These are phyloP conservation scores for Castanea sativa DNA, from an alignment of 306 rosid genomes.

Conservation along the genomic window DNA sequence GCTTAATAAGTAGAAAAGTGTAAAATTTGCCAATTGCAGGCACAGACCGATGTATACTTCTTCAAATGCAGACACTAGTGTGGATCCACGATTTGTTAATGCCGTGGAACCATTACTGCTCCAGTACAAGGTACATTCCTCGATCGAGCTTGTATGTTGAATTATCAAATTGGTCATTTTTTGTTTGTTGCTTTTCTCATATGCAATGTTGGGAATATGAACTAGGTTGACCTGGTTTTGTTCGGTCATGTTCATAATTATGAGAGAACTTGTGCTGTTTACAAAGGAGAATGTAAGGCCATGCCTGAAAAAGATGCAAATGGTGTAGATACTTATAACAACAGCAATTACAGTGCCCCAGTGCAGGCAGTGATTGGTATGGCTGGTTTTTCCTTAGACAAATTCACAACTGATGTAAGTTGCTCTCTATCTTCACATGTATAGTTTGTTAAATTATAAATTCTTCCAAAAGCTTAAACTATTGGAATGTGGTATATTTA, in stretches of 20 bases:
- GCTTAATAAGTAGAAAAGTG: neutral
- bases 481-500: no score
- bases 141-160: neutral
- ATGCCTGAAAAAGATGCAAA: conserved; percentile 54
- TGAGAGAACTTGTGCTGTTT: conserved; percentile 77
- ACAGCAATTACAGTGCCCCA: conserved; percentile 68
- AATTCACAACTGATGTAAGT: conserved; percentile 46
- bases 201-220: neutral
- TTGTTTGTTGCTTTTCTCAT: neutral
- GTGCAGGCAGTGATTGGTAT: conserved; percentile 80
- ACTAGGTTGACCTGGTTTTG: conserved; percentile 75
- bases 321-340: conserved; percentile 66
- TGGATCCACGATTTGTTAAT: conserved; percentile 24
- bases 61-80: neutral
- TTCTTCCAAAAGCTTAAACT: accelerated
- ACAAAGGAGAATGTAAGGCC: conserved; percentile 43
- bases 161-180: neutral
- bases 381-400: conserved; percentile 82
- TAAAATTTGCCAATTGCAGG: conserved; percentile 37
- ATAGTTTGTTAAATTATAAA: no score
- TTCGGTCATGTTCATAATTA: conserved; percentile 87
- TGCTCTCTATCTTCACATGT: conserved; percentile 12
- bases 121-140: conserved; percentile 50
- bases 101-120: conserved; percentile 75
- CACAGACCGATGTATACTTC: conserved; percentile 90